These are phyloP conservation scores for Thalassiosira oceanica DNA, from an alignment of 352 stramenopile species.

Conservation along the genomic window DNA sequence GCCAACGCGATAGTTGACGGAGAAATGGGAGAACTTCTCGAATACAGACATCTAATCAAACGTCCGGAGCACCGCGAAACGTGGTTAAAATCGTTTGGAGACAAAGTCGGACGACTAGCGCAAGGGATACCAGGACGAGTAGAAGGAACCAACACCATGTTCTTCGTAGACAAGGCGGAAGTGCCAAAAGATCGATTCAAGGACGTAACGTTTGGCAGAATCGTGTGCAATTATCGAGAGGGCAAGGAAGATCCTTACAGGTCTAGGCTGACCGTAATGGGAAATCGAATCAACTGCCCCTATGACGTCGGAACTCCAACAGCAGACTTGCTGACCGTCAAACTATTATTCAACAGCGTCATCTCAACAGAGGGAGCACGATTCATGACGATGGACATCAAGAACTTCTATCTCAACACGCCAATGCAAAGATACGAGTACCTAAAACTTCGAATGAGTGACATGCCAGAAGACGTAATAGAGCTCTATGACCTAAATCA, in stretches of 20 bases:
- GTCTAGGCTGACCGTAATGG: constrained; percentile 18
- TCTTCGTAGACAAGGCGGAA: constrained; percentile 13
- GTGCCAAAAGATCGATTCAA: constrained; percentile 3
- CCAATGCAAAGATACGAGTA: constrained; percentile 24
- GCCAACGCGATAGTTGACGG: too few species aligned
- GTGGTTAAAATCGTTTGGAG: background rate
- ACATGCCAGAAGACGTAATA: constrained; percentile 24
- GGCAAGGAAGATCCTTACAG: constrained; percentile 20
- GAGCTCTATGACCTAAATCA: constrained; percentile 27
- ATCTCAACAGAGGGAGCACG: constrained; percentile 17
- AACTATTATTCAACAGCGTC: constrained; percentile 37
- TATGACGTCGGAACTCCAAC: constrained; percentile 4
- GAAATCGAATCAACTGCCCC: constrained; percentile 18
- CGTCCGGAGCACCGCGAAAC: background rate
- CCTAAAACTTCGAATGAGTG: constrained; percentile 18
- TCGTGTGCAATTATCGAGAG: constrained; percentile 9
- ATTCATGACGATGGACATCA: constrained; percentile 28
- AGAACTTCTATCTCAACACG: constrained; percentile 27
- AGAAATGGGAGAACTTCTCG: background rate
- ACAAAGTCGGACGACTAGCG: constrained; percentile 5
- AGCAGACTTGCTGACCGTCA: constrained; percentile 22
- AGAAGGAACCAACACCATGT: constrained; percentile 31
- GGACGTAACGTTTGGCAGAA: constrained; percentile 11
- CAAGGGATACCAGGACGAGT: constrained; percentile 11
- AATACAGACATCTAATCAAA: constrained; percentile 9